These are phyloP conservation scores for Xylaria sp. DNA, from an alignment of 2,329 filamentous ascomycete genomes.

Conservation along the genomic window DNA sequence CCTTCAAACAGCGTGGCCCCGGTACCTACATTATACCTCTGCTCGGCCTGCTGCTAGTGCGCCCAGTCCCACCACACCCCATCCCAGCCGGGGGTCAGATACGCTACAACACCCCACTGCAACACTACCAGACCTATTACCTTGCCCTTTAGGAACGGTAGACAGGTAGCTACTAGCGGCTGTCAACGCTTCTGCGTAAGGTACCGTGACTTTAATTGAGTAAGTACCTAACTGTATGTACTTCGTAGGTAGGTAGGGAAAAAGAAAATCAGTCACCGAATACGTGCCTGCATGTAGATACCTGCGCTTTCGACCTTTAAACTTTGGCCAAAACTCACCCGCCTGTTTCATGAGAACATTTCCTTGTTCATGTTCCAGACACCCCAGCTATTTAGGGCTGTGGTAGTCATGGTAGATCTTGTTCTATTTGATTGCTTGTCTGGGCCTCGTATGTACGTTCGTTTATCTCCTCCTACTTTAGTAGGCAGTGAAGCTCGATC, in stretches of 20 bases:
- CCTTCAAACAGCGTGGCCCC: neutral
- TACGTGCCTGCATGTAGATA: too few relatives aligned
- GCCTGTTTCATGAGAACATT: neutral
- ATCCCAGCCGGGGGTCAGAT: neutral
- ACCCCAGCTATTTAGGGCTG: neutral
- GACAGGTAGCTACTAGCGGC: neutral
- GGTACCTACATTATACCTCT: slow-evolving; percentile 6
- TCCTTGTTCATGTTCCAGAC: neutral
- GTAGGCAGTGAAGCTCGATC: slow-evolving; percentile 9
- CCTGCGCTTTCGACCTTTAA: neutral
- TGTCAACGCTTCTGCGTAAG: too few relatives aligned
- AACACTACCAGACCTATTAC: neutral
- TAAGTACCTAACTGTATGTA: too few relatives aligned
- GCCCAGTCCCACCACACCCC: neutral
- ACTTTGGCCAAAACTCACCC: slow-evolving; percentile 3
- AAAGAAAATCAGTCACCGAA: slow-evolving; percentile 18
- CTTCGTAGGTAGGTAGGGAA: neutral
- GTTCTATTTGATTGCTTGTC: slow-evolving; percentile 1
- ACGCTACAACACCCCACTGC: neutral
- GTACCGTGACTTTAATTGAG: too few relatives aligned
- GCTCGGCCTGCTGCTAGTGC: neutral
- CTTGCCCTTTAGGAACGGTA: neutral
- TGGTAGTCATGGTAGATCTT: neutral
- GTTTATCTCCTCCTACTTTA: neutral
- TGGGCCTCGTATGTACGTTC: slow-evolving; percentile 15